Conservation (phyloP, 2,329 filamentous ascomycete species). For the Podosphaera fusca region DNA sequence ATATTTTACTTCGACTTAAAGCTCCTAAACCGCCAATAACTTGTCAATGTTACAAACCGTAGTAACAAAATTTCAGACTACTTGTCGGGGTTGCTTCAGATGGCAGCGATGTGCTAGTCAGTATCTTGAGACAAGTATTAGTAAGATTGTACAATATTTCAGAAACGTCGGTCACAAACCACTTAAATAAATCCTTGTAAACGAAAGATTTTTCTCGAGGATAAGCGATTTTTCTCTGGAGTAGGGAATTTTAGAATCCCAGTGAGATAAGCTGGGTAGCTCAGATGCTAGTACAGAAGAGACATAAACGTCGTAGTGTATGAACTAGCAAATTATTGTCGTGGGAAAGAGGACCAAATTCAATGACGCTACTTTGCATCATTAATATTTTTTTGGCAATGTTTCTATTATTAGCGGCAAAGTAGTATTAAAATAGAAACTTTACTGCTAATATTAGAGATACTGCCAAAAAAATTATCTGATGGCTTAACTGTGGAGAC, state of each 20-base stretch:
- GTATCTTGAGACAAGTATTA: not conserved
- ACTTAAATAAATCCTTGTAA: not conserved
- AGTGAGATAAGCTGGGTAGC: not conserved
- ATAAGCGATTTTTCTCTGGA: no score
- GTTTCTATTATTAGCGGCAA: no score
- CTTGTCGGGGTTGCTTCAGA: not conserved
- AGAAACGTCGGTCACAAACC: not conserved
- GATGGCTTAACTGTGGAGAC: not conserved
- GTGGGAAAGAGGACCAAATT: not conserved
- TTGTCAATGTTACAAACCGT: not conserved
- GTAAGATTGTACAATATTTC: not conserved
- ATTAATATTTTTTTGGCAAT: no score
- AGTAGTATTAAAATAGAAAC: no score
- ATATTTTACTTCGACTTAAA: not conserved
- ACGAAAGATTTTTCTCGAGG: not conserved
- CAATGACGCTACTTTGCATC: not conserved
- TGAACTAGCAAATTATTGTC: not conserved
- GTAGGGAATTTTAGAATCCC: not conserved
- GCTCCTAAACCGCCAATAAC: not conserved
- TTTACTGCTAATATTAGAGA: no score
- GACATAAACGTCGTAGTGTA: not conserved
- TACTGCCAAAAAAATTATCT: no score
- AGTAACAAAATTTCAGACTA: not conserved
- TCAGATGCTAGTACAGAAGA: not conserved
- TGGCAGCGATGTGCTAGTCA: not conserved